A percentile compares a stretch with the other conserved stretches of the same genome.
Conservation (phyloP, 2,329 filamentous ascomycete genomes). For the Trichoderma hamatum region DNA sequence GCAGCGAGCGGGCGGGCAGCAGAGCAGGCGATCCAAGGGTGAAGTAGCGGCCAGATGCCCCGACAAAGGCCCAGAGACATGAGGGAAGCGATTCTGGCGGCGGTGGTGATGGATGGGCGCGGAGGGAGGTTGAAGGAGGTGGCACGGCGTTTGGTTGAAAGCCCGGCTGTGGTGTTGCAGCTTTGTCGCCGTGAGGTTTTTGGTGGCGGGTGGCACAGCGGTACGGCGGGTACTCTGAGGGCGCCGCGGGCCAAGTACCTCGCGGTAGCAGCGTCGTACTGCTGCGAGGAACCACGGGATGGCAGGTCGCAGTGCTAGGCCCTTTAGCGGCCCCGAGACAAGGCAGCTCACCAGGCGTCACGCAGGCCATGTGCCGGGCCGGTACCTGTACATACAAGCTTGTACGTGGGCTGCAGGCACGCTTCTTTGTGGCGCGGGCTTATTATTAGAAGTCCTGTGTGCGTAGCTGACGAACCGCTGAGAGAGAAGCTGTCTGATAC, state of each 20-base stretch:
- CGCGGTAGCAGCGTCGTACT: background rate
- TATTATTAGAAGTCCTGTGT: background rate
- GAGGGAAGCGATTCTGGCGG: slow-evolving; percentile 26
- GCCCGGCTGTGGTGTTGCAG: slow-evolving; percentile 23
- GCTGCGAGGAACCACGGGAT: background rate
- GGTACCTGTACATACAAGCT: background rate
- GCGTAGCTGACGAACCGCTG: background rate
- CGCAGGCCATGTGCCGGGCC: background rate
- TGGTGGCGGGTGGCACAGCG: slow-evolving; percentile 23
- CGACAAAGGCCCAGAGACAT: slow-evolving; percentile 24
- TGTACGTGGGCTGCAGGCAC: slow-evolving; percentile 4
- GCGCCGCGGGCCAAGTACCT: background rate
- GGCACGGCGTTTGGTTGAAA: slow-evolving; percentile 22
- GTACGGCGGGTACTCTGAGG: background rate
- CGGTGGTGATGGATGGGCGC: slow-evolving; percentile 1
- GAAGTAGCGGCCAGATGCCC: slow-evolving; percentile 26
- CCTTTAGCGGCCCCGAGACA: background rate
- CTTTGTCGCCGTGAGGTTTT: slow-evolving; percentile 21
- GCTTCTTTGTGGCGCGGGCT: slow-evolving; percentile 2
- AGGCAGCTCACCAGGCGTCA: background rate
- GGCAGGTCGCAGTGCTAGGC: background rate
- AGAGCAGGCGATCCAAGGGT: slow-evolving; percentile 21
- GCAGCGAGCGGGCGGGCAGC: slow-evolving; percentile 12
- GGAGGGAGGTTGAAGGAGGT: slow-evolving; percentile 22
- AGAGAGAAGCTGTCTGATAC: background rate